These are phyloP conservation scores for Fusarium bulbicola DNA, from an alignment of 2,329 filamentous ascomycete species.

Conservation along the genomic window DNA sequence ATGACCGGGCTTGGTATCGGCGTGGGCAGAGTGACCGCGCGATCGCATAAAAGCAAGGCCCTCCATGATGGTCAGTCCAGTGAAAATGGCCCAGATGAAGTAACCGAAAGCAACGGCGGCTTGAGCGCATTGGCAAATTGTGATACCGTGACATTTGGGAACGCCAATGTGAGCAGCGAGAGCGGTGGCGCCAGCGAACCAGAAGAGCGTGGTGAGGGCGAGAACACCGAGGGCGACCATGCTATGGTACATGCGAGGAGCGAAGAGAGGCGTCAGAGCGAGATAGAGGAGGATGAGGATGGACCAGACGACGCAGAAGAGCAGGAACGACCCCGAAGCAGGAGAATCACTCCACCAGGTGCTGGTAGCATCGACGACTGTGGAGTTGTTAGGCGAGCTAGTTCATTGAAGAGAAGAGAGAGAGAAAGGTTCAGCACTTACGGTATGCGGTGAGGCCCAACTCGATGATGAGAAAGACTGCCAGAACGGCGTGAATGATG, in stretches of 20 bases:
- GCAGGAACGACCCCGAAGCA: slow-evolving; percentile 64
- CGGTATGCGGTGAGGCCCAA: slow-evolving; percentile 79
- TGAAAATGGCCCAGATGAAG: slow-evolving; percentile 67
- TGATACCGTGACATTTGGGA: slow-evolving; percentile 60
- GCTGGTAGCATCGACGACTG: slow-evolving; percentile 42
- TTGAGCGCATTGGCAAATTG: slow-evolving; percentile 67
- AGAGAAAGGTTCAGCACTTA: slow-evolving; percentile 51
- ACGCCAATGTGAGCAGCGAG: slow-evolving; percentile 72
- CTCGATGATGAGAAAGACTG: slow-evolving; percentile 75
- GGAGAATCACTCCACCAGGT: background rate
- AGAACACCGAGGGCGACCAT: slow-evolving; percentile 74
- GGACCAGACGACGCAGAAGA: slow-evolving; percentile 83
- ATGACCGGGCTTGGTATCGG: slow-evolving; percentile 41
- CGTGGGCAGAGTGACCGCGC: slow-evolving; percentile 47
- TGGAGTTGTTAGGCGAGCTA: slow-evolving; percentile 2
- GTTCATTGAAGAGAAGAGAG: background rate
- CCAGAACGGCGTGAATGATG: slow-evolving; percentile 73
- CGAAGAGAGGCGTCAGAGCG: slow-evolving; percentile 70
- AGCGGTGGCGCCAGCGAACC: slow-evolving; percentile 88
- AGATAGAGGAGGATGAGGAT: slow-evolving; percentile 77
- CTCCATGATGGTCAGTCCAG: slow-evolving; percentile 58
- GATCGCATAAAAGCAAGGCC: slow-evolving; percentile 54
- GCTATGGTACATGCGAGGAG: slow-evolving; percentile 68
- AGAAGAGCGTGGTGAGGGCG: slow-evolving; percentile 81
- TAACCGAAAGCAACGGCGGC: slow-evolving; percentile 74